Percentiles rank a stretch among this genome's conserved stretches.
phyloP scores from a whole-genome alignment of 2,329 filamentous ascomycete genomes.

The Zalaria sp. region DNA sequence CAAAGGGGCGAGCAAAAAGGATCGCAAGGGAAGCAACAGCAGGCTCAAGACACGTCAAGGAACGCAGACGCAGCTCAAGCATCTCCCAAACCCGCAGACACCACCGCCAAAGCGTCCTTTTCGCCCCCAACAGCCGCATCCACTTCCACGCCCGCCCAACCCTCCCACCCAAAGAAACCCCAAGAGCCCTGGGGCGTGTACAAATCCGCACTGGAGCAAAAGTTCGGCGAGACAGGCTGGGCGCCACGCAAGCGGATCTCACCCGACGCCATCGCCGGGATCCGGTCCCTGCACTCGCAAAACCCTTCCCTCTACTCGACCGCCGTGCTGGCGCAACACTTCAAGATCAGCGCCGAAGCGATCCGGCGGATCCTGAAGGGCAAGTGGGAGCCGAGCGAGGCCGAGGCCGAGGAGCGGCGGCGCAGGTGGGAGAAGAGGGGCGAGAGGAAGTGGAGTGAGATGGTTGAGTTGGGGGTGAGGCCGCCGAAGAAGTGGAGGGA shows the following conservation, averaged over 20 bases:
- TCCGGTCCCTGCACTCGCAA: slow-evolving; percentile 65
- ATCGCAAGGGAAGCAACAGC: neutral
- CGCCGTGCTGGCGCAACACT: slow-evolving; percentile 56
- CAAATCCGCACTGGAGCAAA: slow-evolving; percentile 59
- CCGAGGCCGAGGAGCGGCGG: slow-evolving; percentile 28
- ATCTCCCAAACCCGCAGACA: slow-evolving; percentile 6
- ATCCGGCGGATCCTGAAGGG: slow-evolving; percentile 74
- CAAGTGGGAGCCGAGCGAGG: slow-evolving; percentile 52
- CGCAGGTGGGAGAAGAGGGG: slow-evolving; percentile 33
- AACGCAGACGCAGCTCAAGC: neutral
- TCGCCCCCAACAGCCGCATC: no score
- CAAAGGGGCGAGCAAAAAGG: no score
- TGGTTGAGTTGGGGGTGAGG: slow-evolving; percentile 37
- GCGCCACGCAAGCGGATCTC: slow-evolving; percentile 73
- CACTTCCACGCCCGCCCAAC: no score
- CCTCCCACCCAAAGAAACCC: neutral
- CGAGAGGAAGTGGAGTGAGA: slow-evolving; percentile 32
- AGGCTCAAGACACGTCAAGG: neutral
- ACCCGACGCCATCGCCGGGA: slow-evolving; percentile 81
- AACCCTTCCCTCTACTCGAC: slow-evolving; percentile 69
- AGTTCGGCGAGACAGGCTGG: slow-evolving; percentile 69
- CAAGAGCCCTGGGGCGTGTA: slow-evolving; percentile 56
- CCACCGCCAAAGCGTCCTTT: no score
- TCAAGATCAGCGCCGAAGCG: slow-evolving; percentile 75
- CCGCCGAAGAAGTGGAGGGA: slow-evolving; percentile 40